These are phyloP conservation scores for Cordyceps tenuipes DNA, from an alignment of 2,329 filamentous ascomycete genomes.

Conservation along the genomic window DNA sequence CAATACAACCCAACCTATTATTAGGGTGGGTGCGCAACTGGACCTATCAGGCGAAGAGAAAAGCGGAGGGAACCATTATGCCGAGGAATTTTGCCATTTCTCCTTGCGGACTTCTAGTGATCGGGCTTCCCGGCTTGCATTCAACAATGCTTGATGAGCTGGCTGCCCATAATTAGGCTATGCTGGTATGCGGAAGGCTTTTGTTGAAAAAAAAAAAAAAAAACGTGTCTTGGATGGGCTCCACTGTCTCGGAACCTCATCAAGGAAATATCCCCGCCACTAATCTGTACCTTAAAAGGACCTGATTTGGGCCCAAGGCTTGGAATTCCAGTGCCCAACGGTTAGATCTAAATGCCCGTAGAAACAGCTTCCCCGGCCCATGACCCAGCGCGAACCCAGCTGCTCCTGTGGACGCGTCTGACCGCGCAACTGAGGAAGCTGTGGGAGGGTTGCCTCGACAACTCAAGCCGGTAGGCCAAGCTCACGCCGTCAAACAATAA, in stretches of 20 bases:
- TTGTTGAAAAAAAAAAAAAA: not conserved
- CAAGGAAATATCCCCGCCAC: not conserved
- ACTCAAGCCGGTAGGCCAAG: not conserved
- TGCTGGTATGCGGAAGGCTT: not conserved
- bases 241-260: constrained; percentile 4
- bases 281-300: not conserved
- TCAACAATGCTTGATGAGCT: constrained; percentile 5
- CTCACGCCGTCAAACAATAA: not conserved
- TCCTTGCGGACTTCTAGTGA: not conserved
- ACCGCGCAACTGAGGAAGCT: not conserved
- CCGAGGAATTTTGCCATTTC: not conserved
- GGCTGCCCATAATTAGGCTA: not conserved
- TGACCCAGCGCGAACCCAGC: no score
- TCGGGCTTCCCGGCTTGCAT: not conserved
- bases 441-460: not conserved
- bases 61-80: not conserved
- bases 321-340: constrained; percentile 8
- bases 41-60: not conserved
- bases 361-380: no score
- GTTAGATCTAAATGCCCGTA: not conserved
- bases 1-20: not conserved
- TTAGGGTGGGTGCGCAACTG: not conserved
- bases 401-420: constrained; percentile 1
- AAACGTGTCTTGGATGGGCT: not conserved
- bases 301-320: not conserved